A percentile compares a stretch with the other conserved stretches of the same genome.
Conservation (phyloP, 1,284 basidiomycete species). For the Kwoniella shivajii region DNA sequence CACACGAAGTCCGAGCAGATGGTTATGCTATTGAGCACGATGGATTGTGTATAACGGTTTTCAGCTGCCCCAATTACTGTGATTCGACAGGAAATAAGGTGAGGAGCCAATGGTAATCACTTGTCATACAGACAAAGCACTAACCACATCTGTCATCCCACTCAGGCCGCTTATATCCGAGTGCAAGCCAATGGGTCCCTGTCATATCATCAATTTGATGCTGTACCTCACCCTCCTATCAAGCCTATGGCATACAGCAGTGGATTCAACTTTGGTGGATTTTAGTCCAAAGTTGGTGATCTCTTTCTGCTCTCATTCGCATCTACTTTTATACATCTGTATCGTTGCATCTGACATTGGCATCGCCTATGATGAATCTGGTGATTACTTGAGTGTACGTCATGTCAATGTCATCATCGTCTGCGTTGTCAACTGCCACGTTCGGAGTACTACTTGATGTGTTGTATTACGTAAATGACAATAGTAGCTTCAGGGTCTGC, state of each 20-base stretch:
- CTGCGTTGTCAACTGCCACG: slow-evolving; percentile 6
- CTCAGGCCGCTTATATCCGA: slow-evolving; percentile 62
- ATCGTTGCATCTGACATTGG: background rate
- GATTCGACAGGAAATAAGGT: slow-evolving; percentile 56
- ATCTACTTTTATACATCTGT: background rate
- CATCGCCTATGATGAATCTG: background rate
- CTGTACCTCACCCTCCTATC: slow-evolving; percentile 82
- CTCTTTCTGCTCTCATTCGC: background rate
- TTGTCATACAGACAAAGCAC: background rate
- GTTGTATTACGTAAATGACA: background rate
- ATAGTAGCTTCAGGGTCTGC: slow-evolving; percentile 6
- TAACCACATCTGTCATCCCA: background rate
- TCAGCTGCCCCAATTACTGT: slow-evolving; percentile 55
- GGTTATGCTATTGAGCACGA: slow-evolving; percentile 64
- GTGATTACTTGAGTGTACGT: background rate
- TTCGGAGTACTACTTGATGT: slow-evolving; percentile 7
- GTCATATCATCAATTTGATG: slow-evolving; percentile 79
- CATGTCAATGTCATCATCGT: slow-evolving; percentile 4
- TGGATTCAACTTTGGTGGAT: slow-evolving; percentile 44
- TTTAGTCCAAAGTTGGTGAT: slow-evolving; percentile 4
- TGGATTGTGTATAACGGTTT: slow-evolving; percentile 55
- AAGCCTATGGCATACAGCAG: slow-evolving; percentile 86
- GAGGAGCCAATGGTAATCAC: background rate
- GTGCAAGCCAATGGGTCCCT: slow-evolving; percentile 77
- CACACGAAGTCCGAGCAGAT: slow-evolving; percentile 92